Evolutionary conservation across 2,329 filamentous ascomycete genomes (phyloP).

Genomic region (Alternaria burnsii): DNA sequence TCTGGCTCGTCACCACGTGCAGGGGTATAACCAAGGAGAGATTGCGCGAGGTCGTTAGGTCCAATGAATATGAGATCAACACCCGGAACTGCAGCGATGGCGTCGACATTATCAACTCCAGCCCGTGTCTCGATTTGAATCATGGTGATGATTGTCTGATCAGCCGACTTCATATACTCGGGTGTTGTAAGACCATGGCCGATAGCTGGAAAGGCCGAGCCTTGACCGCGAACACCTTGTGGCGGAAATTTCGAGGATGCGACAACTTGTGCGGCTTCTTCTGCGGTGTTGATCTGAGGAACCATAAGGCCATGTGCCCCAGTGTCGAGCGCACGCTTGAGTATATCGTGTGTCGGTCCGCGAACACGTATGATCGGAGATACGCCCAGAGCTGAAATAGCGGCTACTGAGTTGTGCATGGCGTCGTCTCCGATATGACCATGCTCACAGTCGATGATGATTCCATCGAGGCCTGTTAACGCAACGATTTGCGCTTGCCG

Average conservation of each 20-base stretch:
- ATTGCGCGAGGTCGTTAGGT: conserved; percentile 68
- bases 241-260: conserved; percentile 66
- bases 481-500: conserved; percentile 65
- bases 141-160: conserved; percentile 67
- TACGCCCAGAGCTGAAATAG: conserved; percentile 63
- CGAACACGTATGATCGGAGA: conserved; percentile 59
- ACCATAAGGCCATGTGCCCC: conserved; percentile 67
- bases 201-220: conserved; percentile 63
- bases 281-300: conserved; percentile 63
- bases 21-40: conserved; percentile 66
- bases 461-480: conserved; percentile 70
- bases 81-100: conserved; percentile 62
- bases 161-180: conserved; percentile 66
- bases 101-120: conserved; percentile 67
- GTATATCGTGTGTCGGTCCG: conserved; percentile 55
- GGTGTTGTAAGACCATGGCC: conserved; percentile 58
- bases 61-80: conserved; percentile 72
- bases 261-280: conserved; percentile 56
- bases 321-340: conserved; percentile 65
- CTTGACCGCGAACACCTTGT: conserved; percentile 63
- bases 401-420: conserved; percentile 67
- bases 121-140: conserved; percentile 74
- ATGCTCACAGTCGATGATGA: conserved; percentile 69
- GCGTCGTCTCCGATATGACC: conserved; percentile 63
- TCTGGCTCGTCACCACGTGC: conserved; percentile 64